Evolutionary conservation across 495 filamentous ascomycete species (phyloP), one percentile per base, ranked within the genome.

Genomic region (Lindgomyces ingoldianus): DNA sequence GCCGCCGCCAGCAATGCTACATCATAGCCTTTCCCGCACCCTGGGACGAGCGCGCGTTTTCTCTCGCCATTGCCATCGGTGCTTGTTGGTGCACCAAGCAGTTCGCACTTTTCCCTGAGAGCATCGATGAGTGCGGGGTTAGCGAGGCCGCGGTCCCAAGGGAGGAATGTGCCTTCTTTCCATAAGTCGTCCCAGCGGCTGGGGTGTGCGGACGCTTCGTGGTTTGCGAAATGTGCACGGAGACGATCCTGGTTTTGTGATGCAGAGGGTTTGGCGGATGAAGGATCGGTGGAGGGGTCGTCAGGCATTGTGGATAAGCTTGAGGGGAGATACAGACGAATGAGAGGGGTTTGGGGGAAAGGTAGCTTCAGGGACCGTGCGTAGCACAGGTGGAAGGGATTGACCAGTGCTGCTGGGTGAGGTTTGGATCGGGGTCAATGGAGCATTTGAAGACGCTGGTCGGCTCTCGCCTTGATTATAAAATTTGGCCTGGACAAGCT

Each of bases 1-100:
- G 85, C 82, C 45, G 84, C 81, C 33, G 83, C 81, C n/a, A 92
- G 79, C 41, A 92, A 76, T 29, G 90, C 76, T 4, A 89, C 86
- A 74, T 92, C 89, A 70, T 91, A 84, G 2, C 89, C 91, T 42
- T 84, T 79, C 1, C 90, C 91, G 72, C 91, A 94, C 4, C 91
- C 91, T 2, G 76, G 77, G 3, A 80, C 76, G 6, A 80, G 59
- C 14, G 73, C 77, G 42, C 72, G 59, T 62, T 77, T 77, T 19
- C 67, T 36, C 47, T 73, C 82, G 33, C 64, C 64, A 27, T 75
- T 83, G 33, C 64, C 64, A 27, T 75, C 75, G 26, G 71, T 26
- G 4, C 49, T 72, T 25, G 74, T 64, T 3, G 79, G 73, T 2
- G 74, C 66, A 48, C 79, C 81, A 59, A 88, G 74, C 24, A 82